phyloP scores from a whole-genome alignment of 352 stramenopile species.

The Globisporangium alternatum region DNA sequence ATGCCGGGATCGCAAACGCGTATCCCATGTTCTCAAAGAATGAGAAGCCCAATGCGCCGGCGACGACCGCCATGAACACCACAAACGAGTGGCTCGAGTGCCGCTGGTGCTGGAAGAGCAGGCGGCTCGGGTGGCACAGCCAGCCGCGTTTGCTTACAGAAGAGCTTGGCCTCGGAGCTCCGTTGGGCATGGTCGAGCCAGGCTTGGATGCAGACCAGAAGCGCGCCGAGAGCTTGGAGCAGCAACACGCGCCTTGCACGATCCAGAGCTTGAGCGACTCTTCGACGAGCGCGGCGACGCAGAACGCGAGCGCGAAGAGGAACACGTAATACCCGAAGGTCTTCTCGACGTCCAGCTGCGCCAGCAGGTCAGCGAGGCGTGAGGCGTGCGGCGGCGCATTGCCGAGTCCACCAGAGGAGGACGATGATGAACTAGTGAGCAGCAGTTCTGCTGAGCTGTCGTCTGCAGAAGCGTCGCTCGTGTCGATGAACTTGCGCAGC shows the following conservation, averaged over 20 bases:
- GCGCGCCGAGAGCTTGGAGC: slow-evolving; percentile 2
- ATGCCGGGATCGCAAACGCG: slow-evolving; percentile 33
- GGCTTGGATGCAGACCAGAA: slow-evolving; percentile 10
- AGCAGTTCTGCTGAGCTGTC: background rate
- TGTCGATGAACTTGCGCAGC: slow-evolving; percentile 29
- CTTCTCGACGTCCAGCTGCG: slow-evolving; percentile 49
- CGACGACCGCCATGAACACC: slow-evolving; percentile 52
- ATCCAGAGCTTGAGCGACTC: slow-evolving; percentile 70
- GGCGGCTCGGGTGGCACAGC: slow-evolving; percentile 46
- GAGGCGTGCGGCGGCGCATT: slow-evolving; percentile 17
- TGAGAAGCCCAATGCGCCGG: slow-evolving; percentile 55
- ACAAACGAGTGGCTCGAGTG: slow-evolving; percentile 57
- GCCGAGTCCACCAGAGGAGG: background rate
- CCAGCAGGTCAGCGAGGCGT: slow-evolving; percentile 39
- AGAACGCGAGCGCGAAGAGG: slow-evolving; percentile 44
- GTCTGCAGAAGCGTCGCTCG: background rate
- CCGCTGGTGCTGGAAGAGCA: slow-evolving; percentile 39
- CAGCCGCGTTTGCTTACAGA: slow-evolving; percentile 23
- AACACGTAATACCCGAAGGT: slow-evolving; percentile 64
- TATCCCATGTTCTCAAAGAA: slow-evolving; percentile 59
- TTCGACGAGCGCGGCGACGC: slow-evolving; percentile 61
- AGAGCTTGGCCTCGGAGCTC: too few species aligned
- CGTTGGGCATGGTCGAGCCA: background rate
- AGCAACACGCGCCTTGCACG: slow-evolving; percentile 51
- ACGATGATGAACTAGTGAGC: background rate